A percentile compares a stretch with the other conserved stretches of the same genome.
phyloP scores from a whole-genome alignment of 164 flowering plant genomes.

The Vitis riparia region DNA sequence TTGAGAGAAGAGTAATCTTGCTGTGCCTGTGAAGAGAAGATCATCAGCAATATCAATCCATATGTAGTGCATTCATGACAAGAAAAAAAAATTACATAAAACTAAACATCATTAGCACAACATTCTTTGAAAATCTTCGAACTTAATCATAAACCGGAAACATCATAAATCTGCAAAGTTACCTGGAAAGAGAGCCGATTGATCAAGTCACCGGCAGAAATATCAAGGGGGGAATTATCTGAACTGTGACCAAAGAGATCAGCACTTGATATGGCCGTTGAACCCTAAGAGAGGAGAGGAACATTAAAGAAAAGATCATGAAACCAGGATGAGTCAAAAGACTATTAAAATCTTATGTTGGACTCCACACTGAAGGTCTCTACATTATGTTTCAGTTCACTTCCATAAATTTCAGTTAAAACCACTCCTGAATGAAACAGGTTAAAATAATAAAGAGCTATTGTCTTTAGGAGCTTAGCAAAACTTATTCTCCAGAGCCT shows the following conservation, averaged over 20 bases:
- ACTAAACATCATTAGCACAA: too few species aligned
- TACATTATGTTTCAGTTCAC: neutral
- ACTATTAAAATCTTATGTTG: too few species aligned
- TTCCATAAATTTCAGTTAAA: neutral
- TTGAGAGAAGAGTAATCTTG: conserved; percentile 86
- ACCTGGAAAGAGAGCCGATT: conserved; percentile 86
- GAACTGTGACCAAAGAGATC: conserved; percentile 74
- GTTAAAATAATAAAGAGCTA: neutral
- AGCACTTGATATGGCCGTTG: conserved; percentile 88
- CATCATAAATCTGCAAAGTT: neutral
- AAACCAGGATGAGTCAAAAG: neutral
- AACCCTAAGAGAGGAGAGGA: conserved; percentile 44
- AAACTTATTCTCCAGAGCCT: too few species aligned
- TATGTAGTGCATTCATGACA: neutral
- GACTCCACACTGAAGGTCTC: neutral
- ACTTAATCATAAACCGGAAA: neutral
- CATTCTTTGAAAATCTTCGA: too few species aligned
- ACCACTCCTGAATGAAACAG: neutral
- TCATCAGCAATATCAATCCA: neutral
- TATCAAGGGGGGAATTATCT: conserved; percentile 47
- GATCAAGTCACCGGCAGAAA: conserved; percentile 76
- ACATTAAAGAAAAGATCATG: neutral
- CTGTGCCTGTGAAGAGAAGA: conserved; percentile 55
- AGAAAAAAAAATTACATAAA: too few species aligned
- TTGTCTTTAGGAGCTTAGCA: too few species aligned